These are phyloP conservation scores for Fraxinus dipetala DNA, from an alignment of 305 asterid genomes.

Conservation along the genomic window DNA sequence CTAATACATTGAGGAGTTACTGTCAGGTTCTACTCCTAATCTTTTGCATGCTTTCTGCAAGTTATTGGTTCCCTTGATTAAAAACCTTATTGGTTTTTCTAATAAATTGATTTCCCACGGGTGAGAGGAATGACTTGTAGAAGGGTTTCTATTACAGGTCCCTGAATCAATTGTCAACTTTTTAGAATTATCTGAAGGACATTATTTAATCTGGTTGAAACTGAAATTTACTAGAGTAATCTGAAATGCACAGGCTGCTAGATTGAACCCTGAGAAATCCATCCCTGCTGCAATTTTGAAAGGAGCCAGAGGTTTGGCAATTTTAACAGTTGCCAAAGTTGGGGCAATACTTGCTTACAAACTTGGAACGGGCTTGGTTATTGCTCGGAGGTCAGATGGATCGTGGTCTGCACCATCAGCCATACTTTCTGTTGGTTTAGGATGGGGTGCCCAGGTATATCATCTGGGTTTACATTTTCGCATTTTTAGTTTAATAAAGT, in stretches of 20 bases:
- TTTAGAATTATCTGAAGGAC: slow-evolving; percentile 9
- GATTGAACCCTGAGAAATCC: slow-evolving; percentile 91
- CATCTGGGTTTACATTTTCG: background rate
- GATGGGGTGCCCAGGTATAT: slow-evolving; percentile 98
- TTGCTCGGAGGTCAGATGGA: slow-evolving; percentile 86
- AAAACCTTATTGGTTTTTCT: slow-evolving; percentile 14
- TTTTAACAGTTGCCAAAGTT: slow-evolving; percentile 88
- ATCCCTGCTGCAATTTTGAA: slow-evolving; percentile 77
- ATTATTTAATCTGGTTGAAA: background rate
- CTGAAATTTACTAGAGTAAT: slow-evolving; percentile 13
- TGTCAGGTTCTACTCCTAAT: slow-evolving; percentile 54
- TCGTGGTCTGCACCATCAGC: slow-evolving; percentile 99
- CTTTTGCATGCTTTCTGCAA: background rate
- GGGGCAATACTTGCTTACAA: slow-evolving; percentile 80
- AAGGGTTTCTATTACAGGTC: background rate
- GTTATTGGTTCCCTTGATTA: background rate
- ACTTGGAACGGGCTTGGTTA: slow-evolving; percentile 90
- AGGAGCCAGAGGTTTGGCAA: slow-evolving; percentile 95
- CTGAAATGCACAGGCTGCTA: slow-evolving; percentile 56
- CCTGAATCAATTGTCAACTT: background rate
- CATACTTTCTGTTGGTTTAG: slow-evolving; percentile 78
- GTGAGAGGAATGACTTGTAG: slow-evolving; percentile 18
- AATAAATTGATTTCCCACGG: slow-evolving; percentile 10
- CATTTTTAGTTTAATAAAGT: background rate
- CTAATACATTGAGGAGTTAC: slow-evolving; percentile 66